These are phyloP conservation scores for Pisolithus marmoratus DNA, from an alignment of 768 basidiomycete genomes.

Conservation along the genomic window DNA sequence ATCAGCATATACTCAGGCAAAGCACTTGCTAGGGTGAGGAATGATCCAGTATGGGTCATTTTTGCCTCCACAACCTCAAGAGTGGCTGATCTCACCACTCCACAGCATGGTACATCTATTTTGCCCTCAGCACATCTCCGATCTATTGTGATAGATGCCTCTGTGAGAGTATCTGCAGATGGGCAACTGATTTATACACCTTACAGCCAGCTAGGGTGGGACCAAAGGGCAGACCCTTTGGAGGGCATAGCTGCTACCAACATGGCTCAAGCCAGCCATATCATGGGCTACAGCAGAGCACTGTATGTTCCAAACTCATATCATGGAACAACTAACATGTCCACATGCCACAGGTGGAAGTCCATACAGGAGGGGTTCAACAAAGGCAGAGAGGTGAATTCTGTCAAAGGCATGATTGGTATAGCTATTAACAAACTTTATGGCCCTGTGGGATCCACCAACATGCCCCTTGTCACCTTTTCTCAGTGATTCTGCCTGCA, in stretches of 20 bases:
- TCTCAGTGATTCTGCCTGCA: constrained; percentile 1
- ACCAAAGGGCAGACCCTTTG: constrained; percentile 1
- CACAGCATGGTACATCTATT: background rate
- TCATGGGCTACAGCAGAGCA: background rate
- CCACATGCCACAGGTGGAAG: background rate
- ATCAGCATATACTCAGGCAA: background rate
- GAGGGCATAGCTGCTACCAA: background rate
- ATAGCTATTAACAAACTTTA: background rate
- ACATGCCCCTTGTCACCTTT: background rate
- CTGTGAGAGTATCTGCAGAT: background rate
- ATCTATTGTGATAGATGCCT: background rate
- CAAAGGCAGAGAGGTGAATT: background rate
- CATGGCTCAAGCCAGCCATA: background rate
- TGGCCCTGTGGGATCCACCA: no score
- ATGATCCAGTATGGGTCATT: background rate
- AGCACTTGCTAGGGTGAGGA: no score
- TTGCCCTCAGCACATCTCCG: background rate
- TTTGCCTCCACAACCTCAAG: constrained; percentile 2
- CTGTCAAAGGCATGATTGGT: background rate
- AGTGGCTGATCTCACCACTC: background rate
- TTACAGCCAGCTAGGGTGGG: constrained; percentile 5
- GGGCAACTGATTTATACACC: constrained; percentile 1
- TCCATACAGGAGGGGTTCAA: background rate
- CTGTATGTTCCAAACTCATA: background rate
- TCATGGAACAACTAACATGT: background rate